phyloP scores from a whole-genome alignment of 257 asterid genomes.

The Henckelia pumila region DNA sequence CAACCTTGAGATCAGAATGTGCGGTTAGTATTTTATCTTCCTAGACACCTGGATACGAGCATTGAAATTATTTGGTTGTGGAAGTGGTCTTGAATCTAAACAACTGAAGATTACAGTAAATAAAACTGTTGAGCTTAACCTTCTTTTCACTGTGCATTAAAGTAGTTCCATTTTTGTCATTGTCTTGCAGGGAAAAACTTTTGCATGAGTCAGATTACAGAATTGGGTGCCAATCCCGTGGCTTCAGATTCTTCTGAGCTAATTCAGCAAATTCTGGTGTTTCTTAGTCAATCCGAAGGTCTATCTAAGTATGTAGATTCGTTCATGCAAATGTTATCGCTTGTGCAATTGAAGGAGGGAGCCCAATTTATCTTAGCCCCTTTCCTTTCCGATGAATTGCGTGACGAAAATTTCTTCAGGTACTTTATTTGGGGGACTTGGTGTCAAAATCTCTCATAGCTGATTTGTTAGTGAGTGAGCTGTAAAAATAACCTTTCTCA shows the following conservation, averaged over 20 bases:
- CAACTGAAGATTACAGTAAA: constrained; percentile 2
- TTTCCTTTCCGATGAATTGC: constrained; percentile 62
- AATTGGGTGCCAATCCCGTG: constrained; percentile 52
- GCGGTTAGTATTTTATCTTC: constrained; percentile 57
- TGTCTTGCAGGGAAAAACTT: constrained; percentile 77
- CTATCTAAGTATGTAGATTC: constrained; percentile 80
- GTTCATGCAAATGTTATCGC: constrained; percentile 83
- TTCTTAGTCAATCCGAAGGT: constrained; percentile 80
- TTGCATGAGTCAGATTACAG: constrained; percentile 76
- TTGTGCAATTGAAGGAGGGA: constrained; percentile 63
- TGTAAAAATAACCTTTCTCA: background rate
- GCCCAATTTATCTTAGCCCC: constrained; percentile 67
- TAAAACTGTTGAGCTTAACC: background rate
- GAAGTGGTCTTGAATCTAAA: constrained; percentile 12
- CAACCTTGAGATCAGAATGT: constrained; percentile 55
- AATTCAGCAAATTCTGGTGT: constrained; percentile 66
- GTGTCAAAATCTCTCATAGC: constrained; percentile 3
- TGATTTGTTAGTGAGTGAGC: background rate
- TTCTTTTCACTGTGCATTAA: constrained; percentile 14
- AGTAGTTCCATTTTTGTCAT: constrained; percentile 14
- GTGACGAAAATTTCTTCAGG: constrained; percentile 69
- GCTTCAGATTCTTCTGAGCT: constrained; percentile 58
- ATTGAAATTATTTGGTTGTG: constrained; percentile 4
- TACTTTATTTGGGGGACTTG: constrained; percentile 24
- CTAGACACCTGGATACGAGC: constrained; percentile 5